Conservation (phyloP, 495 filamentous ascomycete genomes). For the Neohortaea acidophila region DNA sequence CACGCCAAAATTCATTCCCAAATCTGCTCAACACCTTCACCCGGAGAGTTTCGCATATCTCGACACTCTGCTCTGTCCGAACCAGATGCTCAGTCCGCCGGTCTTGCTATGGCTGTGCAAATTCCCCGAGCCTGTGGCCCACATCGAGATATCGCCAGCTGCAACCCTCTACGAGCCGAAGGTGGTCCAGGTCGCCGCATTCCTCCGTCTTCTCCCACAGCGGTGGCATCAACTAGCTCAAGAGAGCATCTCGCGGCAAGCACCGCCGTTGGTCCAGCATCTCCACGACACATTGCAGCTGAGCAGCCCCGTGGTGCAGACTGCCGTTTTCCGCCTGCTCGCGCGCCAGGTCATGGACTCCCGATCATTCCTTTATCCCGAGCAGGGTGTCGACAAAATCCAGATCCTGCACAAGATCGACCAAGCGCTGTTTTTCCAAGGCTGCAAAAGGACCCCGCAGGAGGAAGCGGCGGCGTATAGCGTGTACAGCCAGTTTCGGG, state of each 20-base stretch:
- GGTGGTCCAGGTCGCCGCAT: conserved; percentile 3
- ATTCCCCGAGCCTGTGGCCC: conserved; percentile 10
- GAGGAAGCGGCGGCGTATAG: too few relatives aligned
- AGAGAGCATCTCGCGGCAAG: conserved; percentile 4
- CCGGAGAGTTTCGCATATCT: conserved; percentile 1
- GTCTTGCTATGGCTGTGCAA: neutral
- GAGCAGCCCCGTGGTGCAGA: conserved; percentile 8
- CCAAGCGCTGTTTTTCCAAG: neutral
- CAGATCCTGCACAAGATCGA: conserved; percentile 1
- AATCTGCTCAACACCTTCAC: conserved; percentile 2
- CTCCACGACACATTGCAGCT: conserved; percentile 2
- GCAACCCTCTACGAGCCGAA: conserved; percentile 2
- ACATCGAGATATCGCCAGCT: conserved; percentile 1
- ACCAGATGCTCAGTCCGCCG: neutral
- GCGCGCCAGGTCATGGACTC: neutral
- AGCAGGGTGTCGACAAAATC: conserved; percentile 3
- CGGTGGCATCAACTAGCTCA: conserved; percentile 1
- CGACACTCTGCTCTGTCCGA: conserved; percentile 9
- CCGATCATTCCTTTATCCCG: neutral
- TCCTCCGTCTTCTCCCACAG: conserved; percentile 4
- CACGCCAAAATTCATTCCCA: neutral
- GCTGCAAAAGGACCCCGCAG: too few relatives aligned
- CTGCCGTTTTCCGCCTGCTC: conserved; percentile 8
- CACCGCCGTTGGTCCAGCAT: conserved; percentile 12
- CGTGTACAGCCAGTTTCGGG: too few relatives aligned